Evolutionary conservation across 352 stramenopile species (phyloP), one percentile per base, ranked within the genome.

Genomic region (Pythium oligandrum): DNA sequence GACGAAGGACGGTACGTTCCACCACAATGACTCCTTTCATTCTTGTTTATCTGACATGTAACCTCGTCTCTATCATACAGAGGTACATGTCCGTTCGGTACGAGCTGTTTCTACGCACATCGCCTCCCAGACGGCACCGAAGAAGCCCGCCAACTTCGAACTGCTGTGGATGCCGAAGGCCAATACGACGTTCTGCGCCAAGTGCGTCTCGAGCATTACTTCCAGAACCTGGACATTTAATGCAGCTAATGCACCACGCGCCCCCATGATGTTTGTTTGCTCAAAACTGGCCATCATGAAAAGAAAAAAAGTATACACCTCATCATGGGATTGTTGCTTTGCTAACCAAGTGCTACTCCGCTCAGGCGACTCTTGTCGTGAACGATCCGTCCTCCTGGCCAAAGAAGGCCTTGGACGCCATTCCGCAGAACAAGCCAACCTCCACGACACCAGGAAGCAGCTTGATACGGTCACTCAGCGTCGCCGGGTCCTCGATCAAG

Each of bases 341-440:
- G 17, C 17, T 26, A 26, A 26, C 17, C 17, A 26, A 26, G 17
- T 38, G 40, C 35, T 65, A 59, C 61, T 56, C 71, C 44, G 57
- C 63, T 10, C 72, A 50, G 3, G 68, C 62, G 56, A 65, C 64
- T 10, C 80, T 75, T 43, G 71, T 86, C 35, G 80, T 93, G 58
- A 95, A 71, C 12, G 82, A 85, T 48, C 86, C 86, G 48, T 96
- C 83, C 39, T 77, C 72, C 58, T 95, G 75, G 45, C 86, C 87
- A 51, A 96, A 96, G 61, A 82, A 95, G 40, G 80, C 87, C 66
- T 96, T 96, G 49, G 76, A 68, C 38, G 79, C 87, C 83, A 96
- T 95, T n/a, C 75, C 71, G 48, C 77, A 88, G 67, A 96, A 96
- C 26, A 96, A 62, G 12, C 87, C 87, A 51, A 95, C 88, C 57